phyloP scores from a whole-genome alignment of 805 yeast species.

The Pichia sporocuriosa region DNA sequence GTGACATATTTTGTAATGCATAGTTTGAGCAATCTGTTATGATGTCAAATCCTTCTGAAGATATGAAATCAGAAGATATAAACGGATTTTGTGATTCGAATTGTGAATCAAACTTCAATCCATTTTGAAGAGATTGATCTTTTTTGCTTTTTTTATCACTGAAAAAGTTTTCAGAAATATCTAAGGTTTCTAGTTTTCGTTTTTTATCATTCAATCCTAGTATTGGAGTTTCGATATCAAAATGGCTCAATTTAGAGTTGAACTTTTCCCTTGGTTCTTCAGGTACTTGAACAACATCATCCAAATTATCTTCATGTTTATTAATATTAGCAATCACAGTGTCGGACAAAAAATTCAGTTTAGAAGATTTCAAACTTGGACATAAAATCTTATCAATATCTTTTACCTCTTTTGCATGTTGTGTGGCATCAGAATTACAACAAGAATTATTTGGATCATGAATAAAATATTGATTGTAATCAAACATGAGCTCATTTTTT shows the following conservation, averaged over 20 bases:
- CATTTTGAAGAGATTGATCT: neutral
- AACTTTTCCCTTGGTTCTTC: no score
- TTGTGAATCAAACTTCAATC: no score
- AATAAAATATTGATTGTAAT: neutral
- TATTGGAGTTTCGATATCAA: no score
- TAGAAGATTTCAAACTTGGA: no score
- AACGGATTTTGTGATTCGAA: neutral
- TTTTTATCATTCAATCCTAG: neutral
- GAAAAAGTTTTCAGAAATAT: neutral
- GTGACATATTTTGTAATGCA: no score
- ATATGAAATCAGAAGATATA: constrained; percentile 1
- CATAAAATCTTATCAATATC: neutral
- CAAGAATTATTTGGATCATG: neutral
- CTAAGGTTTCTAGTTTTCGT: neutral
- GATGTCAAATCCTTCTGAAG: neutral
- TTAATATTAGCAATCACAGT: no score
- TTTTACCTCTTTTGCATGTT: neutral
- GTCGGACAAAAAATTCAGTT: no score
- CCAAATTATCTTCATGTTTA: no score
- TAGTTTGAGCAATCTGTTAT: no score
- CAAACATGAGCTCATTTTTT: neutral
- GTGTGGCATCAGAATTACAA: neutral
- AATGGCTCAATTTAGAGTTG: no score
- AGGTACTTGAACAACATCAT: no score
- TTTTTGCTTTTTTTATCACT: neutral